A percentile compares a stretch with the other conserved stretches of the same genome.
Conservation (phyloP, 306 rosid species). For the Prunus davidiana region DNA sequence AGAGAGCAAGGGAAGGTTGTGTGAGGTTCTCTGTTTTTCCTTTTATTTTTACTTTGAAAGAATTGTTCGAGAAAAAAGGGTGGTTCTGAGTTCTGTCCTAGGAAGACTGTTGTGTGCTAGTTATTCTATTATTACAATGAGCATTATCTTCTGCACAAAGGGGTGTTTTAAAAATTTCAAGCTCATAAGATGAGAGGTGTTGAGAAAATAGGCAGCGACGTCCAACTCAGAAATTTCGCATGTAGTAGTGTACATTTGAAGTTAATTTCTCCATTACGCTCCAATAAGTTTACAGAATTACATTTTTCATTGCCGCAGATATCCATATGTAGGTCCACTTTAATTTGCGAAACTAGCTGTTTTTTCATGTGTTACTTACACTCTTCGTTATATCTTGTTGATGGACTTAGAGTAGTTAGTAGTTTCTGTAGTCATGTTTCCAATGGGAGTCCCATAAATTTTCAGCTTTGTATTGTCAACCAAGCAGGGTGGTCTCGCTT, state of each 20-base stretch:
- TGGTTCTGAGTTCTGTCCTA: not conserved
- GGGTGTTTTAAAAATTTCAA: not conserved
- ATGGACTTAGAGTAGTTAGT: not conserved
- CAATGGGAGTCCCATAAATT: not conserved
- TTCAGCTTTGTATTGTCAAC: not conserved
- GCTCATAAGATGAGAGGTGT: not conserved
- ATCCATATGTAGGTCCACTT: not conserved
- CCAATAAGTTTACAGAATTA: not conserved
- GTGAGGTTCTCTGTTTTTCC: not conserved
- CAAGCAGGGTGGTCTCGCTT: not conserved
- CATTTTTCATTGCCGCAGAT: not conserved
- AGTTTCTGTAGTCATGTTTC: not conserved
- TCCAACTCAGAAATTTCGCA: not conserved
- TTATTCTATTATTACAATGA: not conserved
- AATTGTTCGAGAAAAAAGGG: not conserved
- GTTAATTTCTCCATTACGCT: not conserved
- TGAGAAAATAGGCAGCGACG: not conserved
- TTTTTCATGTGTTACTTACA: not conserved
- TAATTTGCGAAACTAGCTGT: not conserved
- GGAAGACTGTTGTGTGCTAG: not conserved
- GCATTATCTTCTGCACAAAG: not conserved
- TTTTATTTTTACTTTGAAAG: too few relatives aligned
- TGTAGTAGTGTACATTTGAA: not conserved
- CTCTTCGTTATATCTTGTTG: not conserved
- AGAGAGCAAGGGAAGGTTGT: too few relatives aligned